A percentile compares a stretch with the other conserved stretches of the same genome.
Evolutionary conservation across 352 stramenopile species (phyloP).

Genomic region (Pythium scleroteichum): DNA sequence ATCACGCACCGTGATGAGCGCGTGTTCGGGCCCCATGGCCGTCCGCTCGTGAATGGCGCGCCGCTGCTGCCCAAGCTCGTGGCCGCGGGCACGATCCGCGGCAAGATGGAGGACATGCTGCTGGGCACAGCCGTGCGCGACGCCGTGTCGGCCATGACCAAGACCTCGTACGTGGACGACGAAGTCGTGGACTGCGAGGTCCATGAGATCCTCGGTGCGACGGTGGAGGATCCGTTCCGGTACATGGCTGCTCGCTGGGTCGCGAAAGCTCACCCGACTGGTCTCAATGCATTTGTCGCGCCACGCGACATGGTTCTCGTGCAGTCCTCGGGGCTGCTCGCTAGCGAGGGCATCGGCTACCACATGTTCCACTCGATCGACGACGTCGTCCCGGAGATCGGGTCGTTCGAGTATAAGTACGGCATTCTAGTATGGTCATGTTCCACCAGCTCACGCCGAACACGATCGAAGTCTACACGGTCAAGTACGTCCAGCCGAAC

Average conservation of each 20-base stretch:
- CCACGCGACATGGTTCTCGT: slow-evolving; percentile 19
- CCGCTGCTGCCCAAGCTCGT: slow-evolving; percentile 22
- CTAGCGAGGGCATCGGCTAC: slow-evolving; percentile 32
- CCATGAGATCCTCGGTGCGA: slow-evolving; percentile 41
- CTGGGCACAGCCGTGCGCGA: slow-evolving; percentile 50
- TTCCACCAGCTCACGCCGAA: slow-evolving; percentile 29
- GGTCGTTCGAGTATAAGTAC: slow-evolving; percentile 27
- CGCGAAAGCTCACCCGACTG: slow-evolving; percentile 16
- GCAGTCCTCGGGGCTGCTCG: slow-evolving; percentile 12
- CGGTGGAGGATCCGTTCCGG: slow-evolving; percentile 21
- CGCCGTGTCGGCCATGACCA: slow-evolving; percentile 45
- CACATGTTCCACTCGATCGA: slow-evolving; percentile 48
- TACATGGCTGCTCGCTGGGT: slow-evolving; percentile 25
- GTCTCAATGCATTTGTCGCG: slow-evolving; percentile 14
- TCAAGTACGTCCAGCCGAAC: slow-evolving; percentile 39
- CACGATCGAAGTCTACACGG: slow-evolving; percentile 49
- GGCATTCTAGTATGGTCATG: slow-evolving; percentile 47
- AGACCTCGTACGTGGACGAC: slow-evolving; percentile 49
- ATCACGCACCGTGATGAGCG: slow-evolving; percentile 23
- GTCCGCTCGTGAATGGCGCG: slow-evolving; percentile 7
- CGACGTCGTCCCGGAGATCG: slow-evolving; percentile 31
- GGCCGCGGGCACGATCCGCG: slow-evolving; percentile 19
- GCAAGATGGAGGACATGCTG: slow-evolving; percentile 28
- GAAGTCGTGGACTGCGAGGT: slow-evolving; percentile 46
- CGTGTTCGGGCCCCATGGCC: background rate